Evolutionary conservation across 2,329 filamentous ascomycete genomes (phyloP), one percentile per base, ranked within the genome.

Genomic region (Claviceps sp.): DNA sequence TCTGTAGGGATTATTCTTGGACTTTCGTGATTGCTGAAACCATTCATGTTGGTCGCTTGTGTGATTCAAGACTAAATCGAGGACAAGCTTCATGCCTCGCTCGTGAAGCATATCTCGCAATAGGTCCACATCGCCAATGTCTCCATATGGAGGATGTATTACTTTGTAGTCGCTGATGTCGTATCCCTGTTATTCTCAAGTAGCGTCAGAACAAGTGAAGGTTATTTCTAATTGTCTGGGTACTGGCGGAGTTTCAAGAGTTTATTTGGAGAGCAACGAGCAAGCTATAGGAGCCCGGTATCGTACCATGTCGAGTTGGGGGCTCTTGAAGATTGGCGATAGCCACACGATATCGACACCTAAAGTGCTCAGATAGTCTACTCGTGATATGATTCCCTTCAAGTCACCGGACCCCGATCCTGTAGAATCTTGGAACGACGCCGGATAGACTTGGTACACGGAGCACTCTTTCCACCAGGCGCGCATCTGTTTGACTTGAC

Each of bases 51-150:
- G 68, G 55, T 73, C 65, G 44, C 66, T 71, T 1, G 84, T 88
- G 62, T 89, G 85, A 56, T 88, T 89, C 50, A 87, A 77, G 1
- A 89, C 85, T 9, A 89, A 67, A 59, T 89, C 85, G 58, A 88
- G 75, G 22, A 89, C 74, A 11, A 89, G 69, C 62, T 81, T 84
- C 76, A 89, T 85, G 2, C 74, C 77, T 2, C 81, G 70, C 36
- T 73, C 64, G 54, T 87, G 82, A 26, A 80, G 75, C 24, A 74
- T 75, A 47, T 78, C 64, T 50, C 83, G 81, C 51, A 89, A 66
- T 1, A 68, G 63, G 48, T 87, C 82, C 22, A 88, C 78, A 61
- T 89, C 83, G 49, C 70, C 69, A 41, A 89, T 68, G 18, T 80
- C 80, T 16, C 85, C 85, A 56, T 87, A 89, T 16, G 74, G 74